Evolutionary conservation across 208 protist genomes (phyloP).

Genomic region (Trypanosoma melophagium): DNA sequence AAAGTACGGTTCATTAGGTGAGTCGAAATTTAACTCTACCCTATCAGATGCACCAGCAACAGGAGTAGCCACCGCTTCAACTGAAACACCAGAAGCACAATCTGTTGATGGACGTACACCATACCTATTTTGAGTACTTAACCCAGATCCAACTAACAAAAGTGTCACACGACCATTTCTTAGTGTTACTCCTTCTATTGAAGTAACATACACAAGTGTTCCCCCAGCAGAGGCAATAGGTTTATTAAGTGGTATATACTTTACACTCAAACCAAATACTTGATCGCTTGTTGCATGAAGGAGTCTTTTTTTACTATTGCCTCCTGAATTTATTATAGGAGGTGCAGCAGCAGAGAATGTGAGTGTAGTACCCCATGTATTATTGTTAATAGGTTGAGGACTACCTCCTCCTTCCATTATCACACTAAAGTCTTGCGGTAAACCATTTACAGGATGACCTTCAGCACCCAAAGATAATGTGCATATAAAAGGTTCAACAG

Average conservation of each 20-base stretch:
- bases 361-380: slow-evolving; percentile 22
- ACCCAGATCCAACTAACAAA: slow-evolving; percentile 46
- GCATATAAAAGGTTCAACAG: slow-evolving; percentile 51
- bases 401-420: slow-evolving; percentile 60
- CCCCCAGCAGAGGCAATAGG: slow-evolving; percentile 3
- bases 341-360: slow-evolving; percentile 9
- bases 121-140: slow-evolving; percentile 65
- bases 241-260: slow-evolving; percentile 11
- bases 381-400: not conserved
- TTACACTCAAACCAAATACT: slow-evolving; percentile 12
- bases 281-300: not conserved
- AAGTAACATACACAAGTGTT: slow-evolving; percentile 20
- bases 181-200: not conserved
- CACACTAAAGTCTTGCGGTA: slow-evolving; percentile 56
- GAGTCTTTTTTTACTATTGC: not conserved
- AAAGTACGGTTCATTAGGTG: slow-evolving; percentile 33
- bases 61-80: slow-evolving; percentile 24
- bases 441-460: slow-evolving; percentile 53
- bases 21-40: slow-evolving; percentile 43
- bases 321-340: not conserved
- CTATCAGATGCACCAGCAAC: slow-evolving; percentile 17
- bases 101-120: slow-evolving; percentile 34
- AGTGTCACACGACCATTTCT: not conserved
- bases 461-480: slow-evolving; percentile 39
- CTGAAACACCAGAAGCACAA: slow-evolving; percentile 27